Evolutionary conservation across 2,329 filamentous ascomycete species (phyloP), one percentile per base, ranked within the genome.

Genomic region (Septoria linicola): DNA sequence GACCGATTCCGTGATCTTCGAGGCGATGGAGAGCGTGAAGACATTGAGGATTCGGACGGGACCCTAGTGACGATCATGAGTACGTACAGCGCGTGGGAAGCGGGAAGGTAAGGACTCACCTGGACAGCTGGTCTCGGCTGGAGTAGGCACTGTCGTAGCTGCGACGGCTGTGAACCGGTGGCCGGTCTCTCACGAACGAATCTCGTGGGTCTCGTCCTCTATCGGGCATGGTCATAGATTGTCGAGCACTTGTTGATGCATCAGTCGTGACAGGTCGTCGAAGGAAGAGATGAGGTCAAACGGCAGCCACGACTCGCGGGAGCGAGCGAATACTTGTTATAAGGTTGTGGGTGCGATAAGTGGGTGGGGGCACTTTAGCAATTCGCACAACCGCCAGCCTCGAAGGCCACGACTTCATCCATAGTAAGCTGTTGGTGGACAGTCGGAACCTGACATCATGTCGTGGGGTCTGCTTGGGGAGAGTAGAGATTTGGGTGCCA

Each of bases 141-240:
- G 44, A 41, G 44, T 48, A 48, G 44, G 35, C 44, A 27, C 44
- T 48, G 35, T 48, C 44, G 44, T 48, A 48, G 44, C 44, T 48
- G 23, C 39, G 35, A 21, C 44, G 34, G n/a, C 36, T 23, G 36
- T 48, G 25, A 13, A 19, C 34, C 27, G 44, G 17, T 16, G 44
- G 44, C 39, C 35, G 40, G 13, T 34, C 37, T 16, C 44, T 48
- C 25, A 32, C 44, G 19, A 40, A 32, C 30, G 44, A 35, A 36
- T 48, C 44, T 40, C 44, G 25, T 20, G 44, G 41, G 20, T 44
- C 41, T 35, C 41, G 31, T 21, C 41, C 44, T 48, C 35, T 23
- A 14, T 39, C 25, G 13, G 44, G 44, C 44, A 48, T 48, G 44
- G 8, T 21, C 14, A 32, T 32, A 20, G 44, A 21, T 16, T 31